These are phyloP conservation scores for Geotrichum cucujoidarum DNA, from an alignment of 1,139 yeast species.

Conservation along the genomic window DNA sequence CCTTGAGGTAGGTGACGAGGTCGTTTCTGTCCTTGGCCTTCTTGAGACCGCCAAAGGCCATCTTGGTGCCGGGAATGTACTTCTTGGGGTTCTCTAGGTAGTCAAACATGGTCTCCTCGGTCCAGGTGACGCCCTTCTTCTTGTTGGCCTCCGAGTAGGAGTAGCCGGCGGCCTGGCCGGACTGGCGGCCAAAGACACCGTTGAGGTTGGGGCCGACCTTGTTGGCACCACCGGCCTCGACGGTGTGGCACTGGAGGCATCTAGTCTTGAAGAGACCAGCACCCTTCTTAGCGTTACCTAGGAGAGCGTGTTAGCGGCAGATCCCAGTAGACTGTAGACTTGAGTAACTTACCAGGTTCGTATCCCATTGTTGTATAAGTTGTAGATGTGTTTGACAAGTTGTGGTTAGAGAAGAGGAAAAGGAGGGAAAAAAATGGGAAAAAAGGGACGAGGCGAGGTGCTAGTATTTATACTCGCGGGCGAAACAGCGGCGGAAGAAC, in stretches of 20 bases:
- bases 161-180: slow-evolving; percentile 91
- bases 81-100: slow-evolving; percentile 99
- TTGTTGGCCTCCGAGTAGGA: slow-evolving; percentile 98
- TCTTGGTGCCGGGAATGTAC: slow-evolving; percentile 99
- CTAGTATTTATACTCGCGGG: slow-evolving; percentile 8
- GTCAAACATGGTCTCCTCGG: slow-evolving; percentile 82
- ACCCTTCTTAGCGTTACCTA: slow-evolving; percentile 93
- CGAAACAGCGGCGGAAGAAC: neutral
- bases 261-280: slow-evolving; percentile 97
- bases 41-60: slow-evolving; percentile 99
- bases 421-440: neutral
- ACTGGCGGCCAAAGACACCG: slow-evolving; percentile 87
- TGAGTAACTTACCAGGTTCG: slow-evolving; percentile 14
- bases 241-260: slow-evolving; percentile 98
- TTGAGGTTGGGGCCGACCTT: slow-evolving; percentile 98
- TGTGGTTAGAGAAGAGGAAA: neutral
- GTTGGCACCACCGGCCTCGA: slow-evolving; percentile 93
- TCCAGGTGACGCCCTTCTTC: slow-evolving; percentile 89
- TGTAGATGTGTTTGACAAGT: neutral
- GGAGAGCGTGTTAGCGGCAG: neutral
- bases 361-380: slow-evolving; percentile 2
- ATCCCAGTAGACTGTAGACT: neutral
- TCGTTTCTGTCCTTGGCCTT: slow-evolving; percentile 98
- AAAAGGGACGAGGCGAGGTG: neutral
- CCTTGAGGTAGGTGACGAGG: slow-evolving; percentile 80